Evolutionary conservation across 2,329 filamentous ascomycete species (phyloP).

Genomic region (Cladosporium cucumerinum): DNA sequence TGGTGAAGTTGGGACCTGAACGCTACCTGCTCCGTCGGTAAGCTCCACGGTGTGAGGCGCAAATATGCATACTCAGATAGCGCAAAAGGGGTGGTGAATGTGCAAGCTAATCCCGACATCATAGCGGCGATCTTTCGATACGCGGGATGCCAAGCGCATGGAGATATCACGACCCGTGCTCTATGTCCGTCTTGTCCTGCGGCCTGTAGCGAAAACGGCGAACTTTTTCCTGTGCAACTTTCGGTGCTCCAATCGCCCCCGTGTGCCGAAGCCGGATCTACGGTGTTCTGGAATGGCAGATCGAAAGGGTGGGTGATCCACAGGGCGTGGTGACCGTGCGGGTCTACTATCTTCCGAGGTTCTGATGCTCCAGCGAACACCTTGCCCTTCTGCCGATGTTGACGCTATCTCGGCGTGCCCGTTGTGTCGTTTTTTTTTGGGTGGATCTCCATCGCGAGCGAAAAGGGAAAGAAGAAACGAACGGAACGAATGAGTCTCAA

Average conservation of each 20-base stretch:
- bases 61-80: background rate
- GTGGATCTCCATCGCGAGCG: background rate
- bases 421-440: background rate
- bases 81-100: background rate
- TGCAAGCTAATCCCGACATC: constrained; percentile 12
- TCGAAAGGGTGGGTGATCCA: background rate
- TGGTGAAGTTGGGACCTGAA: background rate
- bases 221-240: background rate
- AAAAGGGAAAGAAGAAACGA: constrained; percentile 8
- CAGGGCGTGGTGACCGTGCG: background rate
- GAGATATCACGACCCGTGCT: background rate
- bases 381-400: background rate
- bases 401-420: constrained; percentile 1
- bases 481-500: background rate
- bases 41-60: background rate
- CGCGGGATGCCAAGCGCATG: background rate
- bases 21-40: background rate
- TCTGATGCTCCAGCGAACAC: background rate
- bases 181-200: background rate
- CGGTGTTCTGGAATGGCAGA: constrained; percentile 7
- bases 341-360: background rate
- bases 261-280: background rate
- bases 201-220: background rate
- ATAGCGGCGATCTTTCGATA: constrained; percentile 12
- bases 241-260: background rate